phyloP scores from a whole-genome alignment of 345 rosid genomes.

The Mercurialis annua region DNA sequence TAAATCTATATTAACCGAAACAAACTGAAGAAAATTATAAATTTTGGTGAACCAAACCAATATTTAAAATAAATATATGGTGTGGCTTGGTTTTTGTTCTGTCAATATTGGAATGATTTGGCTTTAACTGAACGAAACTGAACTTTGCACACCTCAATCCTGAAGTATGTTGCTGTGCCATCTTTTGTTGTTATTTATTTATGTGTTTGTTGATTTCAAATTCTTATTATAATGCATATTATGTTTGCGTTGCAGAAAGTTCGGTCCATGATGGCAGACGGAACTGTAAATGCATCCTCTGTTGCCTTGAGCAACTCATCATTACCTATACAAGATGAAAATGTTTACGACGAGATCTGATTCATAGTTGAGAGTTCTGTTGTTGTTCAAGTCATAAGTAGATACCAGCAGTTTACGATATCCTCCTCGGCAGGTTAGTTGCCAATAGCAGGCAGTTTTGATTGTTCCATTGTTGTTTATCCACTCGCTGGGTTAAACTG shows the following conservation, averaged over 20 bases:
- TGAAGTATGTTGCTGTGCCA: background rate
- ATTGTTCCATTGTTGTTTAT: background rate
- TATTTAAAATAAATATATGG: too few species aligned
- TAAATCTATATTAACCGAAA: too few species aligned
- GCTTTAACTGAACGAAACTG: too few species aligned
- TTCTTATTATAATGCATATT: background rate
- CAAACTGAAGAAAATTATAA: too few species aligned
- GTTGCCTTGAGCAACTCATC: constrained; percentile 32
- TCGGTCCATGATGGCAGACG: constrained; percentile 54
- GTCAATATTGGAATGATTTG: too few species aligned
- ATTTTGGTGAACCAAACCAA: too few species aligned
- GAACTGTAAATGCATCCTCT: constrained; percentile 40
- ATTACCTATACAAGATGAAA: constrained; percentile 39
- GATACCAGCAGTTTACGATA: background rate
- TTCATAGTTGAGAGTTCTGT: background rate
- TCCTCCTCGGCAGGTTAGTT: background rate
- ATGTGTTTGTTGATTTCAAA: background rate
- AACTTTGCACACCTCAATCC: too few species aligned
- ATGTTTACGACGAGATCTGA: constrained; percentile 41
- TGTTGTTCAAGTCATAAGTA: background rate
- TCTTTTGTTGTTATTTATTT: background rate
- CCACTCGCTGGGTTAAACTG: background rate
- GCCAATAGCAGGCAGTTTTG: background rate
- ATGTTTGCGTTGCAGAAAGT: constrained; percentile 46
- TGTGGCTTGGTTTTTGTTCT: too few species aligned